Percentiles rank a stretch among this genome's conserved stretches.
These are phyloP conservation scores for Pistacia integerrima DNA, from an alignment of 345 rosid genomes.

Conservation along the genomic window DNA sequence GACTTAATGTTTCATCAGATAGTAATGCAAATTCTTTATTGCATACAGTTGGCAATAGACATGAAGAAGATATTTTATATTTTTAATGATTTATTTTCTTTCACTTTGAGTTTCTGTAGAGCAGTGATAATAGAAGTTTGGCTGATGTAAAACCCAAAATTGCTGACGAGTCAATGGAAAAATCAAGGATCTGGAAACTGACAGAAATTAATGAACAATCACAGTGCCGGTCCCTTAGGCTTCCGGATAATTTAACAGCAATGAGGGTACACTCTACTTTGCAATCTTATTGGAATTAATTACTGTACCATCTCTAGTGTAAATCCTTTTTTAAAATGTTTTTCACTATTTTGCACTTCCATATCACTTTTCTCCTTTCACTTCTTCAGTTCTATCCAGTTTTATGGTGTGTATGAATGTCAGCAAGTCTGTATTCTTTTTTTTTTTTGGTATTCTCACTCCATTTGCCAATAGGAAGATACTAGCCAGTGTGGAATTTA, in stretches of 20 bases:
- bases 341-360: neutral
- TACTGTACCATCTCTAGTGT: neutral
- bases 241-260: slow-evolving; percentile 56
- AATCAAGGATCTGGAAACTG: slow-evolving; percentile 64
- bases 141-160: slow-evolving; percentile 68
- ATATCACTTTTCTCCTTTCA: neutral
- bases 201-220: slow-evolving; percentile 78
- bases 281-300: neutral
- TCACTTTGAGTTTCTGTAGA: slow-evolving; percentile 42
- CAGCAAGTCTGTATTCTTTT: neutral
- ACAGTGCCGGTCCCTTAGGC: slow-evolving; percentile 73
- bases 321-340: neutral
- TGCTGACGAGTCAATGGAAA: slow-evolving; percentile 57
- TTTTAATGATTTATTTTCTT: slow-evolving; percentile 11
- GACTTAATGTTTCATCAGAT: neutral
- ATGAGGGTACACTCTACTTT: slow-evolving; percentile 49
- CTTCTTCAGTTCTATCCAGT: neutral
- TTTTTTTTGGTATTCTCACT: neutral
- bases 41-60: neutral
- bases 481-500: neutral
- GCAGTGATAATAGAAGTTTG: slow-evolving; percentile 49
- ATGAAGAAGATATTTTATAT: neutral
- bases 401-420: neutral
- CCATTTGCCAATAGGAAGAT: neutral
- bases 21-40: neutral